Base-by-base conservation (phyloP, 2,329 filamentous ascomycete genomes). In the Grosmannia penicillata region DNA sequence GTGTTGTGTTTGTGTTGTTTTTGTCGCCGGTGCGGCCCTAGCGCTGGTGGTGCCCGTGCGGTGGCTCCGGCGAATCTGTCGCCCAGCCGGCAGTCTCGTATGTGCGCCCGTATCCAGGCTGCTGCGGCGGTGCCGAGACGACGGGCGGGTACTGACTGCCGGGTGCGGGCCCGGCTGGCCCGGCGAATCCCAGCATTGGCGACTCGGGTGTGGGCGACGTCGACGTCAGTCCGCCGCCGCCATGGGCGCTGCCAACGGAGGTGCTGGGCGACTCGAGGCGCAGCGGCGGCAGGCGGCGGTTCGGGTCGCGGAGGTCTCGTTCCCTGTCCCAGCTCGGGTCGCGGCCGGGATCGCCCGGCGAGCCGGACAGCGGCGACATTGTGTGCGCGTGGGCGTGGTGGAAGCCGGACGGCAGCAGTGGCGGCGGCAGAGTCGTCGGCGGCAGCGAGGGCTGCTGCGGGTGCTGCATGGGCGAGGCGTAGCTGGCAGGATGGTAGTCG, bases 21-120 rank as follows among this genome's bases (percentile, higher is more conserved):
- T 23, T 8, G 14, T 15, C 15, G 7, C 33, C 82, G 77, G 45
- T 95, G 75, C 21, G 81, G 78, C 46, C 82, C 51, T 95, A 86
- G 56, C 93, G 84, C 44, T 78, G 83, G 38, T 85, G 82, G 13
- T 85, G 77, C 26, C 82, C 78, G 7, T 70, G 37, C 11, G 36
- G 31, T 17, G 27, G 15, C 11, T 23, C 27, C 3, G 34, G 28
- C 14, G 43, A 21, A 3, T 43, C 40, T 0, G 44, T 36, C 1
- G 40, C 40, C 44, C 44, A 46, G 3, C 44, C 44, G 3, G 44
- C 43, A 6, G 38, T 46, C 23, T 41, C 40, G 37, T 45, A 43
- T 2, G 1, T 19, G 56, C 48, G 24, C 55, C 36, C 22, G 48
- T 43, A 43, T 8, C 33, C 15, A 1, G 37, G 22, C 6, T 19